Percentiles rank a stretch among this genome's conserved stretches.
phyloP scores from a whole-genome alignment of 78 protist genomes.

The Dictyostelium intermedium region DNA sequence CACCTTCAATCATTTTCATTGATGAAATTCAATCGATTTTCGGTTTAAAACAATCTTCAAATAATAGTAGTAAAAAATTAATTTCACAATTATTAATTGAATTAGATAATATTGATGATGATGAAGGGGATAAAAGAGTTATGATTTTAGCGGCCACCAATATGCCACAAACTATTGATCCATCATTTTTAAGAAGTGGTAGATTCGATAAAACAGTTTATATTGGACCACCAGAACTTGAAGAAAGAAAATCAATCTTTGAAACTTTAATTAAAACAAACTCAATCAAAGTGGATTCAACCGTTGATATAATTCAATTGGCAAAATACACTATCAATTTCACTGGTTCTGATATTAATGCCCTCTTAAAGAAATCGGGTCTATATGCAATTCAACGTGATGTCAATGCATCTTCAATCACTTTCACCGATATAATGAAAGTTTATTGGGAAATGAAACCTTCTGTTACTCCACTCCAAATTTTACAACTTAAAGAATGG shows the following conservation, averaged over 20 bases:
- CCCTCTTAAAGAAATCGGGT: constrained; percentile 99
- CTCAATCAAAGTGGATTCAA: constrained; percentile 94
- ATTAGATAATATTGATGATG: constrained; percentile 97
- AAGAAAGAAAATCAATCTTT: constrained; percentile 93
- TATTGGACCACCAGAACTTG: constrained; percentile 99
- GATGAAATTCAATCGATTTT: constrained; percentile 99
- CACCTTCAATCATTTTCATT: constrained; percentile 99
- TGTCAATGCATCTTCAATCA: not conserved
- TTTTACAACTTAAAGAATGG: not conserved
- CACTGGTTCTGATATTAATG: constrained; percentile 99
- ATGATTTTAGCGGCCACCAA: constrained; percentile 99
- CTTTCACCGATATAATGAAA: not conserved
- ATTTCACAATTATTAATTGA: constrained; percentile 99
- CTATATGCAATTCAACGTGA: constrained; percentile 82
- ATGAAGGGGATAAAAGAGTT: constrained; percentile 96
- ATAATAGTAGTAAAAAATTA: constrained; percentile 99
- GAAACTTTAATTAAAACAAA: constrained; percentile 92
- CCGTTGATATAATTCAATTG: constrained; percentile 92
- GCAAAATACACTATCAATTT: constrained; percentile 95
- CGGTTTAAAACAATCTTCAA: constrained; percentile 96
- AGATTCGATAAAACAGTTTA: constrained; percentile 99
- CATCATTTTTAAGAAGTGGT: constrained; percentile 99
- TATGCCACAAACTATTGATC: constrained; percentile 99
- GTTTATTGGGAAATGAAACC: constrained; percentile 29
- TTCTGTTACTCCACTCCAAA: not conserved